Evolutionary conservation across 176 grass and related monocot genomes (phyloP).

Genomic region (Aegilops bicornis): DNA sequence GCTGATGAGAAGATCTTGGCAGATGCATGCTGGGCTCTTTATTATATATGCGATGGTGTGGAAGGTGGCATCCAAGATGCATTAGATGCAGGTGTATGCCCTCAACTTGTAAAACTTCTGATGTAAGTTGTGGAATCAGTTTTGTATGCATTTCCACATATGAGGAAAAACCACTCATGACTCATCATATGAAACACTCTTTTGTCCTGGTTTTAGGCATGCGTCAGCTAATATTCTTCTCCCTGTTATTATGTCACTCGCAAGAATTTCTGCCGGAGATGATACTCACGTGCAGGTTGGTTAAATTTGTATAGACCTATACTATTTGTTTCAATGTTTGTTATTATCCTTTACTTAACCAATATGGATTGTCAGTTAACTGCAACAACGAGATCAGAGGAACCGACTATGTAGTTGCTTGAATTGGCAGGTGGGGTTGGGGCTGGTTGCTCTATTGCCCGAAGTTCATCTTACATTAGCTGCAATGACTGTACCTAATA

Average conservation of each 20-base stretch:
- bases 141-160: constrained; percentile 2
- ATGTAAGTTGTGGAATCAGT: constrained; percentile 50
- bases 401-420: not conserved
- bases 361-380: not conserved
- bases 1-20: constrained; percentile 74
- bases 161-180: not conserved
- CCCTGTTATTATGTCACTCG: constrained; percentile 51
- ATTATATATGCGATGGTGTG: constrained; percentile 45
- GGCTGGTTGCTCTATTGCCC: no score
- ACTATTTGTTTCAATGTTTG: not conserved
- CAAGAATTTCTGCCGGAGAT: constrained; percentile 69
- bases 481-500: not conserved
- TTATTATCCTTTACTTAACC: not conserved
- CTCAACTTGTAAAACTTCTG: constrained; percentile 70
- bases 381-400: not conserved
- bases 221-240: constrained; percentile 57
- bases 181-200: not conserved
- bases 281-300: constrained; percentile 66
- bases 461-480: constrained; percentile 12
- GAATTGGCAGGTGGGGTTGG: not conserved
- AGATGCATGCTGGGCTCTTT: constrained; percentile 69
- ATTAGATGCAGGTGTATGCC: constrained; percentile 52
- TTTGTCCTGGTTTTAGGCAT: constrained; percentile 46
- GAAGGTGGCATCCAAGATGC: constrained; percentile 50
- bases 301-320: constrained; percentile 1